A percentile compares a stretch with the other conserved stretches of the same genome.
phyloP scores from a whole-genome alignment of 352 stramenopile genomes.

The Hyaloperonospora brassicae region DNA sequence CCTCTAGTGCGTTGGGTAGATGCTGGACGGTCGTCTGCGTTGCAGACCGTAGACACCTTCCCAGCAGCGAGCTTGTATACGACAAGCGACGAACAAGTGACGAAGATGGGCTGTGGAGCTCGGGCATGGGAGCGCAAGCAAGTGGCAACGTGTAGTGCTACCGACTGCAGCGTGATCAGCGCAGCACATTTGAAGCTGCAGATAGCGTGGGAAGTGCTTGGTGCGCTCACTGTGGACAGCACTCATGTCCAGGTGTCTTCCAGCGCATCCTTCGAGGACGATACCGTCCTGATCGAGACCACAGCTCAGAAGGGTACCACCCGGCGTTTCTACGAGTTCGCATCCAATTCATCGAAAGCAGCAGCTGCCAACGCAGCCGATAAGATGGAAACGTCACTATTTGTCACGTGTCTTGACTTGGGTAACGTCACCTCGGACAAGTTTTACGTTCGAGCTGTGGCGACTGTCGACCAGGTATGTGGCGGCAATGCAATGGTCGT shows the following conservation, averaged over 20 bases:
- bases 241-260: constrained; percentile 64
- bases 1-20: constrained; percentile 87
- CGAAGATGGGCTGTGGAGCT: constrained; percentile 43
- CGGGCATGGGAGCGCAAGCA: constrained; percentile 29
- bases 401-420: constrained; percentile 55
- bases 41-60: constrained; percentile 27
- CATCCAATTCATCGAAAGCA: constrained; percentile 25
- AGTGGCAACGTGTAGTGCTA: constrained; percentile 42
- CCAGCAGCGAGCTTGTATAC: constrained; percentile 43
- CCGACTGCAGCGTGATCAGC: constrained; percentile 27
- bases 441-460: constrained; percentile 53
- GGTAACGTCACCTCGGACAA: constrained; percentile 31
- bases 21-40: constrained; percentile 9
- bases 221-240: constrained; percentile 62
- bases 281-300: constrained; percentile 42
- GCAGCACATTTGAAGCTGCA: constrained; percentile 38
- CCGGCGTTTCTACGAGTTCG: constrained; percentile 57
- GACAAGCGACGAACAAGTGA: constrained; percentile 29
- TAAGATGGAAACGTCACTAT: constrained; percentile 58
- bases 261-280: constrained; percentile 33
- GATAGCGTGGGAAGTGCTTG: constrained; percentile 72
- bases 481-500: neutral
- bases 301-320: constrained; percentile 39
- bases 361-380: constrained; percentile 29
- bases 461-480: constrained; percentile 65